Percentiles rank a stretch among this genome's conserved stretches.
phyloP scores from a whole-genome alignment of 768 basidiomycete genomes.

The Boletus sp. region DNA sequence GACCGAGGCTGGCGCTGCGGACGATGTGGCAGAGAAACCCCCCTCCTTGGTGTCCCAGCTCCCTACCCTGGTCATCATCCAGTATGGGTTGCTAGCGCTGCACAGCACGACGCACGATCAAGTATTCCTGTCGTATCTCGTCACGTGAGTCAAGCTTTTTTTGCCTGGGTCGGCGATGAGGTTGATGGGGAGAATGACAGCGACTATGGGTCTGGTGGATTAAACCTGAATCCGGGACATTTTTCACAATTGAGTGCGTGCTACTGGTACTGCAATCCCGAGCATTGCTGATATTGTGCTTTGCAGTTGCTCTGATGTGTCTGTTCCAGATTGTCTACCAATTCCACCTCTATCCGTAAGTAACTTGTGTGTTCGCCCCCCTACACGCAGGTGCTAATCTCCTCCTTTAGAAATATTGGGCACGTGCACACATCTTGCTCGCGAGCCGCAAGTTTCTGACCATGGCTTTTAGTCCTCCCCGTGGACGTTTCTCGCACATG shows the following conservation, averaged over 20 bases:
- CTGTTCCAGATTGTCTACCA: slow-evolving; percentile 92
- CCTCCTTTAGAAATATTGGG: slow-evolving; percentile 59
- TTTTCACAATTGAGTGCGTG: slow-evolving; percentile 85
- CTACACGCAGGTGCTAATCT: not conserved
- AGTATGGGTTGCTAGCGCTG: slow-evolving; percentile 86
- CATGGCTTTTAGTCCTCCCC: slow-evolving; percentile 55
- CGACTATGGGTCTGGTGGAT: slow-evolving; percentile 79
- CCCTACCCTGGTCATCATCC: slow-evolving; percentile 81
- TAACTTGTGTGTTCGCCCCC: slow-evolving; percentile 4
- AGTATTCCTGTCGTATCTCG: slow-evolving; percentile 87
- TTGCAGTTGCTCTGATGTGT: slow-evolving; percentile 87
- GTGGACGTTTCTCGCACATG: slow-evolving; percentile 79
- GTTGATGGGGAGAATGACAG: slow-evolving; percentile 37
- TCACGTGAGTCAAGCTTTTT: slow-evolving; percentile 34
- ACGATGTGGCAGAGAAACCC: slow-evolving; percentile 50
- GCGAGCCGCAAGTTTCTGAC: slow-evolving; percentile 5
- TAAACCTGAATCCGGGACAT: slow-evolving; percentile 87
- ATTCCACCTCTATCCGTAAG: slow-evolving; percentile 87
- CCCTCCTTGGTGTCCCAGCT: slow-evolving; percentile 71
- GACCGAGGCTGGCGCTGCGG: slow-evolving; percentile 31
- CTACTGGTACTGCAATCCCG: not conserved
- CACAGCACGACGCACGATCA: slow-evolving; percentile 92
- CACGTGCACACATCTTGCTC: slow-evolving; percentile 24
- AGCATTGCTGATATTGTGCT: not conserved
- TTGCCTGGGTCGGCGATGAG: not conserved